Evolutionary conservation across 441 rosid species (phyloP).

Genomic region (Hura crepitans): DNA sequence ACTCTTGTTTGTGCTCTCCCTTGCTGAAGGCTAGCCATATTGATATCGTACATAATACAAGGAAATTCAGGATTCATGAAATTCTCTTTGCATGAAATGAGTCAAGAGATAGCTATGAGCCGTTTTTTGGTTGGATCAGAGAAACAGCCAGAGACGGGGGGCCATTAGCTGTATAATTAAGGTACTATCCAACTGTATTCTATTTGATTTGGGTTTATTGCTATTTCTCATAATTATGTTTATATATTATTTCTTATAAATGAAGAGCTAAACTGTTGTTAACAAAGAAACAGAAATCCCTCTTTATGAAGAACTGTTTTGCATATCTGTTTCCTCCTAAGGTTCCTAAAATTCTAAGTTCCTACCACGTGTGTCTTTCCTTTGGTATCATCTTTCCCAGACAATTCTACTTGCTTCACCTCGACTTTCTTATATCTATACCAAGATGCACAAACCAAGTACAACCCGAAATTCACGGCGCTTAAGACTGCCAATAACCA

Average conservation of each 20-base stretch:
- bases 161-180: not conserved
- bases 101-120: not conserved
- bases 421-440: slow-evolving; percentile 49
- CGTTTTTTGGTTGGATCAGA: not conserved
- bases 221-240: not conserved
- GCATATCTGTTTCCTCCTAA: not conserved
- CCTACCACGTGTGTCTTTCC: slow-evolving; percentile 24
- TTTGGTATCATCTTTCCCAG: slow-evolving; percentile 5
- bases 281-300: not conserved
- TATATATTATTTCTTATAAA: not conserved
- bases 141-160: not conserved
- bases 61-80: not conserved
- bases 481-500: slow-evolving; percentile 52
- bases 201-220: not conserved
- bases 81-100: not conserved
- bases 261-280: not conserved
- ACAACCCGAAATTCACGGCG: slow-evolving; percentile 45
- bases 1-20: not conserved
- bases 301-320: not conserved
- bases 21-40: not conserved
- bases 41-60: not conserved
- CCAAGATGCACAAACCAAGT: slow-evolving; percentile 60
- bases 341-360: not conserved
- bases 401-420: slow-evolving; percentile 18
- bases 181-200: not conserved